Conservation (phyloP, 768 basidiomycete genomes). For the Phlegmacium glaucopus region DNA sequence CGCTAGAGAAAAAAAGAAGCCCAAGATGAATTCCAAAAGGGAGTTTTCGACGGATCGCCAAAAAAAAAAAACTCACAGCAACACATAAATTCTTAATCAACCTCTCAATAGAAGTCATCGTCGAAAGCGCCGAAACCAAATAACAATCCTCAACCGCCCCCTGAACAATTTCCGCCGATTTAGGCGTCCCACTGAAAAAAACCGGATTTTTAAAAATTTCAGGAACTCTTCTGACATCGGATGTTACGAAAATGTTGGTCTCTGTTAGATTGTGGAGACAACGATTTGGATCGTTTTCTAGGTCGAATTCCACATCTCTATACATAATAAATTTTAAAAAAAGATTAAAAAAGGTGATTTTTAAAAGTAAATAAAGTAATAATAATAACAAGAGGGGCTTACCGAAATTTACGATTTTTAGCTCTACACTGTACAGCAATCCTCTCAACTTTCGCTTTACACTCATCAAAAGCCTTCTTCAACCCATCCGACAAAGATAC, state of each 20-base stretch:
- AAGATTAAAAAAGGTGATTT: no score
- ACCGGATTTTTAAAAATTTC: constrained; percentile 50
- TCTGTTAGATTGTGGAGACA: constrained; percentile 36
- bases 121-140: constrained; percentile 50
- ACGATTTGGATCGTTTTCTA: constrained; percentile 47
- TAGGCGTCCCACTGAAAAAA: constrained; percentile 41
- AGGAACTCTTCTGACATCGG: constrained; percentile 39
- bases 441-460: constrained; percentile 38
- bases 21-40: no score
- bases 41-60: no score
- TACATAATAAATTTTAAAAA: neutral
- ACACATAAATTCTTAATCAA: constrained; percentile 50
- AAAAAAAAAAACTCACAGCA: constrained; percentile 26
- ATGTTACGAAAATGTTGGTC: constrained; percentile 13
- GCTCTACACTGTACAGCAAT: constrained; percentile 44
- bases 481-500: constrained; percentile 38
- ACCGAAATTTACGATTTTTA: constrained; percentile 53
- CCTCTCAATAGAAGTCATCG: constrained; percentile 39
- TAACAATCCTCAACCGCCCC: constrained; percentile 52
- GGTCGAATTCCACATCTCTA: constrained; percentile 55
- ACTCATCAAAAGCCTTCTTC: constrained; percentile 42
- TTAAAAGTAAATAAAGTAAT: no score
- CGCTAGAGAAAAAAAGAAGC: no score
- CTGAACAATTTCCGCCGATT: constrained; percentile 44
- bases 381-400: no score